phyloP scores from a whole-genome alignment of 108 stramenopile species.

The Stephanodiscus minutulus region DNA sequence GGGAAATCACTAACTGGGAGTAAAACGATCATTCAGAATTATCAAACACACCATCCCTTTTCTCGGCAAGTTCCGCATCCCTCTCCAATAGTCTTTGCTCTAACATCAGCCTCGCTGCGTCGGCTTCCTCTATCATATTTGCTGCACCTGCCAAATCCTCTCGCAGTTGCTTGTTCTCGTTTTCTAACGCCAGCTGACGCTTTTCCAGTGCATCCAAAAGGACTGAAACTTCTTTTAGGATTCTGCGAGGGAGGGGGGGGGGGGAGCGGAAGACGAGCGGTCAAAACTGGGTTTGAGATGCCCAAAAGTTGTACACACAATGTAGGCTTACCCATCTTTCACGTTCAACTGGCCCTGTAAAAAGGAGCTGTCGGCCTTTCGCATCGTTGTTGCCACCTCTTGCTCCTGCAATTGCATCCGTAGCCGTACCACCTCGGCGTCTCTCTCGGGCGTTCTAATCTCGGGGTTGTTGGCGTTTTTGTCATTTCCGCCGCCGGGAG shows the following conservation, averaged over 20 bases:
- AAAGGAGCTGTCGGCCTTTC: constrained; percentile 78
- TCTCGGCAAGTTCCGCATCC: constrained; percentile 3
- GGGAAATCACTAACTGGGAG: background rate
- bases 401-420: constrained; percentile 71
- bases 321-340: constrained; percentile 53
- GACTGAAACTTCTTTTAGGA: constrained; percentile 73
- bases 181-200: constrained; percentile 69
- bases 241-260: background rate
- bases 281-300: background rate
- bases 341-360: constrained; percentile 68
- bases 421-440: constrained; percentile 63
- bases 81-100: constrained; percentile 5
- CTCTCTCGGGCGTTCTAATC: constrained; percentile 37
- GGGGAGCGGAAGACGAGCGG: background rate
- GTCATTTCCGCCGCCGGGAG: background rate
- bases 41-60: background rate
- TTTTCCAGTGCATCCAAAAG: constrained; percentile 73
- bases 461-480: background rate
- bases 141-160: constrained; percentile 28
- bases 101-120: constrained; percentile 3
- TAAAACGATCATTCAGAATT: background rate
- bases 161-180: constrained; percentile 54
- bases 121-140: constrained; percentile 21
- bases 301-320: background rate
- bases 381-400: constrained; percentile 57